Conservation (phyloP, 257 asterid species). For the Penstemon davidsonii region DNA sequence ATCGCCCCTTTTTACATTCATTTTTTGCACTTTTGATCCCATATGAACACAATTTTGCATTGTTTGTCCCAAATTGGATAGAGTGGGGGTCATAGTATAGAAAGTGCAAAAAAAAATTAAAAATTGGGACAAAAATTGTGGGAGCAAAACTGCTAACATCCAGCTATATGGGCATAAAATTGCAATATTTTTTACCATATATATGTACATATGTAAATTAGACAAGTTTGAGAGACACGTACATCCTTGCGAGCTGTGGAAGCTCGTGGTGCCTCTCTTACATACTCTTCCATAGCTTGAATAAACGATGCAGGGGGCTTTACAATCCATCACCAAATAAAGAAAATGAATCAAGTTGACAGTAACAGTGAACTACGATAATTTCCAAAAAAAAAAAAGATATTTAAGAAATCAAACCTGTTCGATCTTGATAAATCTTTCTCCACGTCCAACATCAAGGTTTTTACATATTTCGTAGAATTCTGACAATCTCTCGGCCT, state of each 20-base stretch:
- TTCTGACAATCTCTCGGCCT: constrained; percentile 96
- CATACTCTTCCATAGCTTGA: constrained; percentile 99
- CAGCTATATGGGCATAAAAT: too few species aligned
- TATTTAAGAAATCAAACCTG: constrained; percentile 54
- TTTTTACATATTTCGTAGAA: constrained; percentile 85
- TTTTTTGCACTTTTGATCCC: too few species aligned
- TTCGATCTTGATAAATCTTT: constrained; percentile 85
- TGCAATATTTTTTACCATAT: too few species aligned
- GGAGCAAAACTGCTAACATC: too few species aligned
- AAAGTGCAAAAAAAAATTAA: too few species aligned
- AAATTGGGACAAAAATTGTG: too few species aligned
- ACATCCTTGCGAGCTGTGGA: constrained; percentile 75
- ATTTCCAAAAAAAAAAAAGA: constrained; percentile 5
- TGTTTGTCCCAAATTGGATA: too few species aligned
- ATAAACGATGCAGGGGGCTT: constrained; percentile 96
- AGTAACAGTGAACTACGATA: constrained; percentile 3
- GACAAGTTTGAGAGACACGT: constrained; percentile 29
- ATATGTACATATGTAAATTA: not conserved
- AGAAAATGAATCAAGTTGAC: constrained; percentile 8
- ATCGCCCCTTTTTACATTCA: too few species aligned
- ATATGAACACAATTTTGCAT: too few species aligned
- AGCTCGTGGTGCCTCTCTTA: constrained; percentile 86
- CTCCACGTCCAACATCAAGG: constrained; percentile 92
- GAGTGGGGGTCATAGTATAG: too few species aligned
- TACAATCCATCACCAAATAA: constrained; percentile 30